Percentiles rank a stretch among this genome's conserved stretches.
Evolutionary conservation across 108 stramenopile genomes (phyloP).

Genomic region (Skeletonema tropicum): DNA sequence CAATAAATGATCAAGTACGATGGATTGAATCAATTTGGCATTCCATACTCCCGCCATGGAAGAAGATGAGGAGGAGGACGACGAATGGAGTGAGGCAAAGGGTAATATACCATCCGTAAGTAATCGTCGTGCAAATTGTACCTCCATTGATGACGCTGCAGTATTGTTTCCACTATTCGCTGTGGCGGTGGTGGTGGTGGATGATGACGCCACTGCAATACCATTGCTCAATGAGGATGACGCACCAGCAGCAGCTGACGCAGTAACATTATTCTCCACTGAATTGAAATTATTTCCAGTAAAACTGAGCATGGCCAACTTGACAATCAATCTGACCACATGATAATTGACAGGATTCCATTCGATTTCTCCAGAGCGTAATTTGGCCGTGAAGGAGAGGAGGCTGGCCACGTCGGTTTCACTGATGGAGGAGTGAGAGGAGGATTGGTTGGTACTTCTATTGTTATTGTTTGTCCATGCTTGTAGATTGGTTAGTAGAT

Average conservation of each 20-base stretch:
- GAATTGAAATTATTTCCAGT: neutral
- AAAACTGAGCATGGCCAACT: neutral
- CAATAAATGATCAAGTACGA: slow-evolving; percentile 5
- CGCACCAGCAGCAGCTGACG: too few relatives aligned
- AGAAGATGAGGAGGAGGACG: neutral
- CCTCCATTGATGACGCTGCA: slow-evolving; percentile 2
- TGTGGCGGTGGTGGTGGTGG: neutral
- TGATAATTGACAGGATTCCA: neutral
- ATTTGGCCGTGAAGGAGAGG: neutral
- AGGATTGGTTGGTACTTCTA: neutral
- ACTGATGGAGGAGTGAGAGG: neutral
- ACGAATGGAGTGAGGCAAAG: slow-evolving; percentile 14
- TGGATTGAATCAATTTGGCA: slow-evolving; percentile 12
- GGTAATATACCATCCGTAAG: slow-evolving; percentile 33
- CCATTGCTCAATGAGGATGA: neutral
- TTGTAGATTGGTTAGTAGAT: neutral
- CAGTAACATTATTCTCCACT: neutral
- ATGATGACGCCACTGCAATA: neutral
- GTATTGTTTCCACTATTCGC: neutral
- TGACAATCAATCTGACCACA: neutral
- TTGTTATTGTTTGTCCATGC: neutral
- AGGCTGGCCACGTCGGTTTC: neutral
- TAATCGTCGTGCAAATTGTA: slow-evolving; percentile 15
- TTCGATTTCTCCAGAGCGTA: neutral
- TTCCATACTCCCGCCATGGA: slow-evolving; percentile 1